These are phyloP conservation scores for Aspergillus novofumigatus DNA, from an alignment of 2,329 filamentous ascomycete species.

Conservation along the genomic window DNA sequence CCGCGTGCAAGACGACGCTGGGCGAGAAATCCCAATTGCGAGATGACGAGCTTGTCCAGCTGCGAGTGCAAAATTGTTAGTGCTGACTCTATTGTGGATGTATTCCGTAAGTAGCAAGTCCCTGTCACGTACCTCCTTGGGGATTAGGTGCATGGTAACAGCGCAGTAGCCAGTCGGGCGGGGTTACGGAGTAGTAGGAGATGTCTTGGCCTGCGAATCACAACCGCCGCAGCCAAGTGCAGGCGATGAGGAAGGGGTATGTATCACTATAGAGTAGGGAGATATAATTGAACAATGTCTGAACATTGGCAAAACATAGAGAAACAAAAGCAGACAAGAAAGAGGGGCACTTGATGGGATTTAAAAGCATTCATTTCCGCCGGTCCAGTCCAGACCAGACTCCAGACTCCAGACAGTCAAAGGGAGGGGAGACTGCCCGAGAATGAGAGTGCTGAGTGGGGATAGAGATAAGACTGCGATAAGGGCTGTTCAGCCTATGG, in stretches of 20 bases:
- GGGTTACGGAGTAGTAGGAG: neutral
- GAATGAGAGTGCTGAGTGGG: slow-evolving; percentile 9
- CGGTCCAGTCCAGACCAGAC: too few species aligned
- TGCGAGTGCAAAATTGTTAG: slow-evolving; percentile 35
- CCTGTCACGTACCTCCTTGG: slow-evolving; percentile 39
- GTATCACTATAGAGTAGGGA: neutral
- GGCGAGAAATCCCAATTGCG: slow-evolving; percentile 80
- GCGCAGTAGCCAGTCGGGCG: slow-evolving; percentile 4
- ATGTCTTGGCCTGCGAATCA: slow-evolving; percentile 14
- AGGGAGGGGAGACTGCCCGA: too few species aligned
- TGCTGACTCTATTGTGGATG: neutral
- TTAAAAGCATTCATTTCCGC: neutral
- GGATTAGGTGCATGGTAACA: slow-evolving; percentile 43
- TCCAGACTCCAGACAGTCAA: too few species aligned
- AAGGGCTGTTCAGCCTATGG: slow-evolving; percentile 13
- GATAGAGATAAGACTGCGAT: slow-evolving; percentile 14
- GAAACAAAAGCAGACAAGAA: slow-evolving; percentile 3
- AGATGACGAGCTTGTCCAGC: slow-evolving; percentile 95
- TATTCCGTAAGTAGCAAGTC: neutral
- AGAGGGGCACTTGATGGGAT: slow-evolving; percentile 1
- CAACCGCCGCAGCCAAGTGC: slow-evolving; percentile 2
- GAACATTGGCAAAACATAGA: neutral
- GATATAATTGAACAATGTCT: too few species aligned
- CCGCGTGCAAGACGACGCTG: slow-evolving; percentile 84
- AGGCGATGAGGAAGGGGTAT: neutral